phyloP scores from a whole-genome alignment of 164 flowering plant species.

The Annona cherimola region DNA sequence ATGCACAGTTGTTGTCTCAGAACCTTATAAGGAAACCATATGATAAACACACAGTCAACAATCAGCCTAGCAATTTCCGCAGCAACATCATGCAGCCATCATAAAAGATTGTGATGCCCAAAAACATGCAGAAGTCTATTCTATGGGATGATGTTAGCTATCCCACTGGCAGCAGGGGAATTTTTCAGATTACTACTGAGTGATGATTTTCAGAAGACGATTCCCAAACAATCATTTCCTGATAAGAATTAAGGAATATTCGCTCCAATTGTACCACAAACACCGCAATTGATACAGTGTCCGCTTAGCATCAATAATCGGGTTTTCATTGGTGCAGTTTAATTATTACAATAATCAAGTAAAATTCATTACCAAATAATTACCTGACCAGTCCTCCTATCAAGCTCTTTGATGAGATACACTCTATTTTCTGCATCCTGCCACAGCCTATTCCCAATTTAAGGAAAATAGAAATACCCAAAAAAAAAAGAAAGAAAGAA shows the following conservation, averaged over 20 bases:
- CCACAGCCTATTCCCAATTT: slow-evolving; percentile 53
- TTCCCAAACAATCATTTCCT: too few relatives aligned
- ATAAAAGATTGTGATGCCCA: background rate
- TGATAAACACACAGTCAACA: too few relatives aligned
- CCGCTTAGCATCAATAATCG: too few relatives aligned
- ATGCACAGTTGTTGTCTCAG: background rate
- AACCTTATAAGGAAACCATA: too few relatives aligned
- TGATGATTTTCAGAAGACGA: too few relatives aligned
- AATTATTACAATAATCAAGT: background rate
- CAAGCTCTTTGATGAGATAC: slow-evolving; percentile 76
- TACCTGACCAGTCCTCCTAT: slow-evolving; percentile 85
- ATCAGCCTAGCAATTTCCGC: background rate
- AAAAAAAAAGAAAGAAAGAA: background rate
- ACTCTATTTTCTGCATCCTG: slow-evolving; percentile 87
- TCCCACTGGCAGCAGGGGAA: background rate
- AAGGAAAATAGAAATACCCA: background rate
- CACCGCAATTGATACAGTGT: too few relatives aligned
- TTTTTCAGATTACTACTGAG: too few relatives aligned
- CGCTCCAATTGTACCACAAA: too few relatives aligned
- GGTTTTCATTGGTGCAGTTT: background rate
- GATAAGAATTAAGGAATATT: too few relatives aligned
- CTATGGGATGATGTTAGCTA: background rate
- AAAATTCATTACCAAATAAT: slow-evolving; percentile 31
- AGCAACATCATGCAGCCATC: background rate
- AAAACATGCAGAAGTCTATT: background rate